Evolutionary conservation across 2,329 filamentous ascomycete genomes (phyloP).

Genomic region (Sclerotinia subarctica): DNA sequence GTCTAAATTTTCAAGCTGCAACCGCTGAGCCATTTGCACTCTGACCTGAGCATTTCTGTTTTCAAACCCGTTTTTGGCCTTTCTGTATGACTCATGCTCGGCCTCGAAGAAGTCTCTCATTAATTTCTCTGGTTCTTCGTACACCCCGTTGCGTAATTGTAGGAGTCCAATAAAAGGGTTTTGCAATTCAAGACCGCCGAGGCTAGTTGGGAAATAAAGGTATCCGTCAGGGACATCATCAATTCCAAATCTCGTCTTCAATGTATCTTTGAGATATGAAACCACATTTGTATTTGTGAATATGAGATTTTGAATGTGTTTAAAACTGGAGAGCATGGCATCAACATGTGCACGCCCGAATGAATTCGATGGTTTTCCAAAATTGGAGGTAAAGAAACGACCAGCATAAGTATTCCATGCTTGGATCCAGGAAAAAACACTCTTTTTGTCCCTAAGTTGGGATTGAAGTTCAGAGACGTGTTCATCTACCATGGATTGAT

Average conservation of each 20-base stretch:
- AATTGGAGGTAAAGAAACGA: slow-evolving; percentile 56
- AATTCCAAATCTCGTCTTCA: slow-evolving; percentile 49
- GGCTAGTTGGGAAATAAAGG: slow-evolving; percentile 42
- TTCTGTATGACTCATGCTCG: slow-evolving; percentile 40
- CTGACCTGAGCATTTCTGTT: not conserved
- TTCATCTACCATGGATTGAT: slow-evolving; percentile 51
- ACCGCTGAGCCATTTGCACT: not conserved
- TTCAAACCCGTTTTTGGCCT: slow-evolving; percentile 39
- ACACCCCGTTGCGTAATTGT: slow-evolving; percentile 34
- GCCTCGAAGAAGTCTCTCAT: slow-evolving; percentile 36
- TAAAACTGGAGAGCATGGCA: slow-evolving; percentile 51
- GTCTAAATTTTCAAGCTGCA: not conserved
- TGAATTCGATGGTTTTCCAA: slow-evolving; percentile 53
- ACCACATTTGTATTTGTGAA: slow-evolving; percentile 47
- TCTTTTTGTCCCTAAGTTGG: slow-evolving; percentile 50
- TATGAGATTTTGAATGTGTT: slow-evolving; percentile 49
- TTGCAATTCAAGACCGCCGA: slow-evolving; percentile 43
- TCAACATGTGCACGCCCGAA: slow-evolving; percentile 55
- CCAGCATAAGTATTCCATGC: slow-evolving; percentile 58
- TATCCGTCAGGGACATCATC: slow-evolving; percentile 43
- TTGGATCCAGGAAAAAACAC: slow-evolving; percentile 56
- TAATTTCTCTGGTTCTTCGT: slow-evolving; percentile 30
- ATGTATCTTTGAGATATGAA: slow-evolving; percentile 47
- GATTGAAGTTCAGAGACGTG: slow-evolving; percentile 55
- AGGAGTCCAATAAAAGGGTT: slow-evolving; percentile 43